A percentile compares a stretch with the other conserved stretches of the same genome.
phyloP scores from a whole-genome alignment of 169 alveolate species.

The Babesia bovis region DNA sequence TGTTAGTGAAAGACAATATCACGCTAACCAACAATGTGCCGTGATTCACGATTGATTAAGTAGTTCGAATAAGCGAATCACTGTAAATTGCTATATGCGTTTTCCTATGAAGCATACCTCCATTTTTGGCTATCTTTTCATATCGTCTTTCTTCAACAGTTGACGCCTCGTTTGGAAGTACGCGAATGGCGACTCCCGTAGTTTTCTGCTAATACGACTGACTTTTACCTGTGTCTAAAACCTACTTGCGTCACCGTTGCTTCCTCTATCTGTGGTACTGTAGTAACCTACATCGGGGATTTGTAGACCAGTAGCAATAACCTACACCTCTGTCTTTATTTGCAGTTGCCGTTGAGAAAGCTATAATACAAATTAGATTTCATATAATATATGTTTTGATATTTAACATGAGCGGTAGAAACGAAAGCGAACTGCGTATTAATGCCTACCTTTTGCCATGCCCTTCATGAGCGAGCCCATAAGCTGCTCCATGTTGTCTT shows the following conservation, averaged over 20 bases:
- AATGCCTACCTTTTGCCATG: slow-evolving; percentile 23
- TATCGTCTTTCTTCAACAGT: slow-evolving; percentile 12
- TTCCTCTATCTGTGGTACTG: neutral
- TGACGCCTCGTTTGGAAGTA: slow-evolving; percentile 18
- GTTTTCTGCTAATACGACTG: neutral
- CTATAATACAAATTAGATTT: neutral
- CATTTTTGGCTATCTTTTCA: slow-evolving; percentile 29
- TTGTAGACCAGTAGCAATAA: neutral
- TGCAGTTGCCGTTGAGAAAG: slow-evolving; percentile 18
- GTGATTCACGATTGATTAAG: slow-evolving; percentile 28
- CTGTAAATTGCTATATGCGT: neutral
- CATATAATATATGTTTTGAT: neutral
- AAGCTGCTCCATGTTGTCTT: slow-evolving; percentile 24
- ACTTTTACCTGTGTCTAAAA: neutral
- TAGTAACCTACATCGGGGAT: neutral
- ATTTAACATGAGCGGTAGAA: neutral
- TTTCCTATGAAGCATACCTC: slow-evolving; percentile 13
- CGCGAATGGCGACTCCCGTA: slow-evolving; percentile 20
- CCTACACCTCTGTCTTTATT: slow-evolving; percentile 11
- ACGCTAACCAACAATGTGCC: too few relatives aligned
- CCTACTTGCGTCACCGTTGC: neutral
- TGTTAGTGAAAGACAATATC: too few relatives aligned
- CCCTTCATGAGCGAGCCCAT: slow-evolving; percentile 41
- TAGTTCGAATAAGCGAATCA: slow-evolving; percentile 17
- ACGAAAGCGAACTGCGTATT: neutral